Conservation (phyloP, 2,329 filamentous ascomycete species). For the Aspergillus pseudoterreus region DNA sequence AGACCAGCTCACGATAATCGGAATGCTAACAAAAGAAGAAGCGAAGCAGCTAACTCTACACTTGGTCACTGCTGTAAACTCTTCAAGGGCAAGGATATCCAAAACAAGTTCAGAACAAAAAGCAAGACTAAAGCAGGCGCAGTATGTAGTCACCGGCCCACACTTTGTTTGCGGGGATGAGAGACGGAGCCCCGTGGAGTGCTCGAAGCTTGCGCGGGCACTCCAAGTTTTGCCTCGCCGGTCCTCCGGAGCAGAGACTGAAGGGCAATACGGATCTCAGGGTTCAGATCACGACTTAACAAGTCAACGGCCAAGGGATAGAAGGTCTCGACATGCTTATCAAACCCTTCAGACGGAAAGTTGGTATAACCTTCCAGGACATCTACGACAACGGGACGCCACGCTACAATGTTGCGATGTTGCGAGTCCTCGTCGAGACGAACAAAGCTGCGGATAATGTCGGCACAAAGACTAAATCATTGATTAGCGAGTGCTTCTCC, state of each 20-base stretch:
- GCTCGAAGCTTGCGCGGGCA: constrained; percentile 34
- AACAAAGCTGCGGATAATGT: constrained; percentile 85
- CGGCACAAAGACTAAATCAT: constrained; percentile 67
- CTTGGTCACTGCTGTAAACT: constrained; percentile 15
- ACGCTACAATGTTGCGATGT: constrained; percentile 93
- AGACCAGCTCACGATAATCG: constrained; percentile 1
- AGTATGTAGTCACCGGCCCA: constrained; percentile 16
- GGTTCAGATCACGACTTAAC: constrained; percentile 73
- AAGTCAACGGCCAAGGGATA: constrained; percentile 83
- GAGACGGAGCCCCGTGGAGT: constrained; percentile 36
- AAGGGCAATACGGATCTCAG: constrained; percentile 73
- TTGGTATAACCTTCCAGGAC: constrained; percentile 88
- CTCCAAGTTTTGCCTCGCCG: constrained; percentile 66
- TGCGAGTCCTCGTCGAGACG: constrained; percentile 91
- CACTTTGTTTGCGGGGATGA: constrained; percentile 28
- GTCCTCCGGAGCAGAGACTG: constrained; percentile 75
- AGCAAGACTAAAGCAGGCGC: constrained; percentile 2
- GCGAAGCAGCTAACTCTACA: constrained; percentile 19
- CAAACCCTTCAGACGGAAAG: constrained; percentile 78
- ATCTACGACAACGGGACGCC: constrained; percentile 94
- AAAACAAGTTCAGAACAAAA: constrained; percentile 17
- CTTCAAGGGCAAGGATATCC: constrained; percentile 27
- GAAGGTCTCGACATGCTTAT: constrained; percentile 73
- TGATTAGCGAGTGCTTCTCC: background rate
- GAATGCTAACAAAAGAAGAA: constrained; percentile 6